Base-by-base conservation (phyloP, 768 basidiomycete genomes). In the Collybia mongolica region DNA sequence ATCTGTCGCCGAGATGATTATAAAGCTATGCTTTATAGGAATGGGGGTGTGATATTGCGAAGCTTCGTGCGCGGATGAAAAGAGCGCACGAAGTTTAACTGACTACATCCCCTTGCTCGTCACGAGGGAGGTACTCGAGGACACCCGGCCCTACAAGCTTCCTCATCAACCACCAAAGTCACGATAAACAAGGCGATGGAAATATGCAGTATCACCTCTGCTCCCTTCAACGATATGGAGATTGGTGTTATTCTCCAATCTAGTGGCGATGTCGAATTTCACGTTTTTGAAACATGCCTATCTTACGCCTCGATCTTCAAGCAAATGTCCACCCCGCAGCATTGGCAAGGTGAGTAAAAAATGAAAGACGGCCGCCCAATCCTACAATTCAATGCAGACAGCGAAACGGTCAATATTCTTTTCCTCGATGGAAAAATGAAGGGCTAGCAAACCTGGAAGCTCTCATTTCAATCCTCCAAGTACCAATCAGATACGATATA, bases 401-500 rank as follows among this genome's bases (percentile, higher is more conserved):
- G 32, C 9, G 46, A 38, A 6, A 55, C 42, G 0, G 15, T 51
- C 26, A 39, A 46, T 15, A 14, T 35, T 32, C 2, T 14, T 14
- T 6, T 14, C 32, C 14, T 32, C 32, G 32, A 32, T 32, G 7
- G 32, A 9, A 32, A 9, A 9, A 37, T 19, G 42, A 39, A 14
- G n/a, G 11, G 14, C 4, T 7, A 35, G 3, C 32, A 2, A 53
- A 9, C 46, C 43, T 56, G 32, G 43, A 60, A 32, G 40, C 53
- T 8, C 46, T 58, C 2, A 39, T 56, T 47, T 22, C 51, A 3
- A 56, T 60, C 11, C 15, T 59, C 2, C 36, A 43, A 7, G 58
- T 59, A 8, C 56, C 59, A 1, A 43, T 14, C 15, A 64, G 66
- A 37, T 65, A 67, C 40, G 52, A 57, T 32, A 66, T 66, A 61